Conservation (phyloP, 768 basidiomycete genomes). For the Lentinula sp. region DNA sequence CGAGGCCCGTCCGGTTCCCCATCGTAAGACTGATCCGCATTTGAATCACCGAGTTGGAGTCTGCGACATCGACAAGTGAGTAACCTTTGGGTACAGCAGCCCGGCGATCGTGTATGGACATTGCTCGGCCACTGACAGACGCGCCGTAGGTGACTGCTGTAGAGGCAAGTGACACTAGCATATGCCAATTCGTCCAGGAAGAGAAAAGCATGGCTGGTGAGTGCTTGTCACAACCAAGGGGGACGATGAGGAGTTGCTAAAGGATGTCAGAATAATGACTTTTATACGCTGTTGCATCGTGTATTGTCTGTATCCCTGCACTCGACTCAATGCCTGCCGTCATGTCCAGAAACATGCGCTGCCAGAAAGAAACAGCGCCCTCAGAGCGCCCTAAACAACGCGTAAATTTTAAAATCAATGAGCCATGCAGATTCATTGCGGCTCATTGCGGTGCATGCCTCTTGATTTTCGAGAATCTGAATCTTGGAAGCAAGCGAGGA, state of each 20-base stretch:
- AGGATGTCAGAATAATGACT: background rate
- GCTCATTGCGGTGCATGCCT: background rate
- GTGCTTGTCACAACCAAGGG: background rate
- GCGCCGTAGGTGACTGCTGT: background rate
- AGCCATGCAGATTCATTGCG: background rate
- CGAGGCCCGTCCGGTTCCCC: conserved; percentile 20
- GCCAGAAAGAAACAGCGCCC: background rate
- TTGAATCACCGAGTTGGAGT: conserved; percentile 13
- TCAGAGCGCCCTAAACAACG: background rate
- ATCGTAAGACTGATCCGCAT: conserved; percentile 24
- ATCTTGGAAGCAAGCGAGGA: too few relatives aligned
- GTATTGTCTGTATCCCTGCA: too few relatives aligned
- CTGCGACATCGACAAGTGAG: conserved; percentile 10
- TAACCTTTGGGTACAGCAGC: background rate
- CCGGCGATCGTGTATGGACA: conserved; percentile 1
- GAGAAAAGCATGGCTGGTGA: background rate
- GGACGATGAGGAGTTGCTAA: background rate
- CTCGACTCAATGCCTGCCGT: too few relatives aligned
- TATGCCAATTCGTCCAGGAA: background rate
- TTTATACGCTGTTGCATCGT: background rate
- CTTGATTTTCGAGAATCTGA: background rate
- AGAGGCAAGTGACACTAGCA: background rate
- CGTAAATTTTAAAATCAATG: background rate
- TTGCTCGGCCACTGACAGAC: background rate
- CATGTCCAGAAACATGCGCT: too few relatives aligned